These are phyloP conservation scores for Podospora australis DNA, from an alignment of 495 filamentous ascomycete genomes.

Conservation along the genomic window DNA sequence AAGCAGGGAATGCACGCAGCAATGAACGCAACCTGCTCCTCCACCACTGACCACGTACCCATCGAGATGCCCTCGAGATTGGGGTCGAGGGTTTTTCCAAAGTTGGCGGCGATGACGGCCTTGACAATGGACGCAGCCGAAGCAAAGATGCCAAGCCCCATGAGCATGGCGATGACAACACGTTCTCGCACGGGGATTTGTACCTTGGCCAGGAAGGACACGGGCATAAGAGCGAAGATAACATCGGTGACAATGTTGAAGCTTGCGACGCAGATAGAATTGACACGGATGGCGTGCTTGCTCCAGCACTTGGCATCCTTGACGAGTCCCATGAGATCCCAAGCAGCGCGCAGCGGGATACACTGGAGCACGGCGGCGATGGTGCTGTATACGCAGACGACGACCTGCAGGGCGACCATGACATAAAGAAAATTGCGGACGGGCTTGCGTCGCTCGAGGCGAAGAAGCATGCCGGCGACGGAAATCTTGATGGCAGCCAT, in stretches of 20 bases:
- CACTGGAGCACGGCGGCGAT: constrained; percentile 8
- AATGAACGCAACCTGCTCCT: constrained; percentile 18
- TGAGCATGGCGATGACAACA: constrained; percentile 14
- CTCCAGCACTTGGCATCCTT: constrained; percentile 10
- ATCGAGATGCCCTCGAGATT: constrained; percentile 14
- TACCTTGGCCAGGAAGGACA: constrained; percentile 13
- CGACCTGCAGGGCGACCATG: constrained; percentile 11
- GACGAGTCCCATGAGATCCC: constrained; percentile 11
- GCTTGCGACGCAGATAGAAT: constrained; percentile 12
- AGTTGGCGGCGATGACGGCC: constrained; percentile 12
- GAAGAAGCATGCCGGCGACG: constrained; percentile 15
- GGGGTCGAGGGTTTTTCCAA: constrained; percentile 8
- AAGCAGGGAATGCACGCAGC: constrained; percentile 14
- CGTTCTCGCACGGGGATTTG: constrained; percentile 16
- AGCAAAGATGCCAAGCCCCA: constrained; percentile 16
- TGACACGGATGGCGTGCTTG: constrained; percentile 8
- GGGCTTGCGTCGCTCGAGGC: constrained; percentile 7
- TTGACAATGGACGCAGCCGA: constrained; percentile 15
- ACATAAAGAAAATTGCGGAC: constrained; percentile 8
- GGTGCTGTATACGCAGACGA: constrained; percentile 12
- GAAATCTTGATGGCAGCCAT: constrained; percentile 18
- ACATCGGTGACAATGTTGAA: constrained; percentile 20
- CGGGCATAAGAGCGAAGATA: constrained; percentile 14
- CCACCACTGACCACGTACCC: constrained; percentile 13
- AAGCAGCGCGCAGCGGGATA: constrained; percentile 12